Evolutionary conservation across 1,139 yeast genomes (phyloP).

Genomic region (Yamadazyma diddensiae): DNA sequence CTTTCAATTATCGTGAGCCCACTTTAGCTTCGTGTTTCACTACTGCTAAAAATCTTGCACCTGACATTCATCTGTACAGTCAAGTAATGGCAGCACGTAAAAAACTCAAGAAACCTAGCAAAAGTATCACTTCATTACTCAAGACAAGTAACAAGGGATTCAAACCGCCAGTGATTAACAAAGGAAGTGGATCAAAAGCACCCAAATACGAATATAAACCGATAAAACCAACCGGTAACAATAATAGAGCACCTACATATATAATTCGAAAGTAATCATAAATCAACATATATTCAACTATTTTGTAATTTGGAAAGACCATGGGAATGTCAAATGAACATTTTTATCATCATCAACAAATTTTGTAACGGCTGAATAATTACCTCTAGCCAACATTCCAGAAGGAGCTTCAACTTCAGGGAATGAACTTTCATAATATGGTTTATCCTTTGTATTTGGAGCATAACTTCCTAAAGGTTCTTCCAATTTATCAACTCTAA

Average conservation of each 20-base stretch:
- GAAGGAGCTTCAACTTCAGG: conserved; percentile 93
- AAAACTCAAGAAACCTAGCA: conserved; percentile 2
- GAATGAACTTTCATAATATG: conserved; percentile 71
- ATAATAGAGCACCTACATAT: conserved; percentile 1
- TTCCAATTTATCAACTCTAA: conserved; percentile 80
- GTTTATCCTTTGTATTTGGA: conserved; percentile 82
- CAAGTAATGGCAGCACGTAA: conserved; percentile 7
- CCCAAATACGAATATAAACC: not conserved
- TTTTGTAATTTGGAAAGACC: conserved; percentile 81
- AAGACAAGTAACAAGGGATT: conserved; percentile 1
- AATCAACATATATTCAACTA: conserved; percentile 14
- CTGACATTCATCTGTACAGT: conserved; percentile 6
- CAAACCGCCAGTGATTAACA: too few relatives aligned
- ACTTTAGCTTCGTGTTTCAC: not conserved
- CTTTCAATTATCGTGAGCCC: conserved; percentile 4
- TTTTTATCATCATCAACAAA: conserved; percentile 86
- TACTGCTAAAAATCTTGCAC: conserved; percentile 8
- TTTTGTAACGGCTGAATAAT: conserved; percentile 75
- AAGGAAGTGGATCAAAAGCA: too few relatives aligned
- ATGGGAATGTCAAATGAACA: conserved; percentile 71
- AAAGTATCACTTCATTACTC: not conserved
- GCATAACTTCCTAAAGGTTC: conserved; percentile 91
- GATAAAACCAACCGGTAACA: not conserved
- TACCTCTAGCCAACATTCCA: conserved; percentile 85
- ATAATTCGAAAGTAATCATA: not conserved